Conservation (phyloP, 768 basidiomycete genomes). For the Tulasnella sp. region DNA sequence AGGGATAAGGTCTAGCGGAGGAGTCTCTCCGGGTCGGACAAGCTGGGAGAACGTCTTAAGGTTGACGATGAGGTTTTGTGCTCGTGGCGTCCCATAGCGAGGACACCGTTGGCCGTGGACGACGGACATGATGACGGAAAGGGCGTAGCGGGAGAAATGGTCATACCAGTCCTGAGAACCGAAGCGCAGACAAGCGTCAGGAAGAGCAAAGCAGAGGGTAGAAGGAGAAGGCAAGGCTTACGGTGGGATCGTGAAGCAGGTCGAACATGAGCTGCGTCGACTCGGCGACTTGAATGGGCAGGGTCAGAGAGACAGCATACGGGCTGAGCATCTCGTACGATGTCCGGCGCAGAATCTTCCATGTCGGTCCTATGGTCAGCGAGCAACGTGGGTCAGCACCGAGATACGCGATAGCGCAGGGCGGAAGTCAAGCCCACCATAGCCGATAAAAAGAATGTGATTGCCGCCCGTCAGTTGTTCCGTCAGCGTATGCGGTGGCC, state of each 20-base stretch:
- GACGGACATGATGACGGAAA: neutral
- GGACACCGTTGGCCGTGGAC: slow-evolving; percentile 9
- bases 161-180: slow-evolving; percentile 1
- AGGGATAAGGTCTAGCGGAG: slow-evolving; percentile 13
- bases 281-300: slow-evolving; percentile 30
- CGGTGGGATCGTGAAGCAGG: slow-evolving; percentile 29
- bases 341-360: slow-evolving; percentile 20
- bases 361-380: slow-evolving; percentile 3
- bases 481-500: slow-evolving; percentile 23
- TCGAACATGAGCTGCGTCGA: slow-evolving; percentile 30
- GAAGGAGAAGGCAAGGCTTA: neutral
- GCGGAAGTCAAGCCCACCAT: slow-evolving; percentile 27
- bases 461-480: slow-evolving; percentile 15
- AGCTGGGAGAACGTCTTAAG: neutral
- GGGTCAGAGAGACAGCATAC: slow-evolving; percentile 23
- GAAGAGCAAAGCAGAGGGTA: neutral
- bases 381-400: neutral
- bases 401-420: slow-evolving; percentile 19
- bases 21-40: neutral
- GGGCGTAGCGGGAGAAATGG: neutral
- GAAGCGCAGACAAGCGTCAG: neutral
- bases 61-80: neutral
- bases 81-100: neutral
- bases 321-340: slow-evolving; percentile 23
- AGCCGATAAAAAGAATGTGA: slow-evolving; percentile 23